Conservation (phyloP, 495 filamentous ascomycete species). For the Penicillium chermesinum region DNA sequence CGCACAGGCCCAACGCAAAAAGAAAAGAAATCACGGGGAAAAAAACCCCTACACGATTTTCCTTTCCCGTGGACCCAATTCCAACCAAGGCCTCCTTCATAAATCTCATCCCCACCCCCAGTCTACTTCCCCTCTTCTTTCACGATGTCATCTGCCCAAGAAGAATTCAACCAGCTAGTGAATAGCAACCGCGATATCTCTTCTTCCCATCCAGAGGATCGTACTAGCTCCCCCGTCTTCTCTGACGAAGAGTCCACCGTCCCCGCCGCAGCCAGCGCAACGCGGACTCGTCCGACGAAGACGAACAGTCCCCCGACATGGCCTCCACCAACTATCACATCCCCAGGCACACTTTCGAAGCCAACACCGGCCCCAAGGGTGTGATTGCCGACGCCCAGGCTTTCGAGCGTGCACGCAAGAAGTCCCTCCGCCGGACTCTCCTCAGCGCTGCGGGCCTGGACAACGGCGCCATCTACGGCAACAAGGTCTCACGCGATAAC, state of each 20-base stretch:
- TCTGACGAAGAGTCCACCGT: conserved; percentile 28
- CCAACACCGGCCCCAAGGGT: conserved; percentile 94
- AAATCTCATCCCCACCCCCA: conserved; percentile 3
- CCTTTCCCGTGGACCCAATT: not conserved
- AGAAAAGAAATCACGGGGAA: too few relatives aligned
- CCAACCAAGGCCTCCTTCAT: not conserved
- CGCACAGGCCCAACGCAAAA: not conserved
- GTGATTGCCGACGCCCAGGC: conserved; percentile 94
- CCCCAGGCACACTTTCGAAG: conserved; percentile 63
- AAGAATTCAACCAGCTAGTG: conserved; percentile 77
- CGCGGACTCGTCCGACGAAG: conserved; percentile 51
- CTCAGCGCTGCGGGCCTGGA: conserved; percentile 33
- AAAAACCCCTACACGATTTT: too few relatives aligned
- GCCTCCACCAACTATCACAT: conserved; percentile 42
- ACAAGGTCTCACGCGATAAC: not conserved
- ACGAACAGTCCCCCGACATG: conserved; percentile 37
- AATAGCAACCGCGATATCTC: conserved; percentile 45
- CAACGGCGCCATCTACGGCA: conserved; percentile 21
- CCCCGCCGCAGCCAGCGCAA: conserved; percentile 30
- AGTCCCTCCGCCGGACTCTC: conserved; percentile 50
- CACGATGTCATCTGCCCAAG: conserved; percentile 69
- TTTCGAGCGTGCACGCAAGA: conserved; percentile 76
- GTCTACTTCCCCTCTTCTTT: conserved; percentile 12
- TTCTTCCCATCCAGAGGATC: conserved; percentile 58
- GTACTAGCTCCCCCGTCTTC: conserved; percentile 45